Base-by-base conservation (phyloP, 768 basidiomycete genomes). In the Mycena capillaripes region DNA sequence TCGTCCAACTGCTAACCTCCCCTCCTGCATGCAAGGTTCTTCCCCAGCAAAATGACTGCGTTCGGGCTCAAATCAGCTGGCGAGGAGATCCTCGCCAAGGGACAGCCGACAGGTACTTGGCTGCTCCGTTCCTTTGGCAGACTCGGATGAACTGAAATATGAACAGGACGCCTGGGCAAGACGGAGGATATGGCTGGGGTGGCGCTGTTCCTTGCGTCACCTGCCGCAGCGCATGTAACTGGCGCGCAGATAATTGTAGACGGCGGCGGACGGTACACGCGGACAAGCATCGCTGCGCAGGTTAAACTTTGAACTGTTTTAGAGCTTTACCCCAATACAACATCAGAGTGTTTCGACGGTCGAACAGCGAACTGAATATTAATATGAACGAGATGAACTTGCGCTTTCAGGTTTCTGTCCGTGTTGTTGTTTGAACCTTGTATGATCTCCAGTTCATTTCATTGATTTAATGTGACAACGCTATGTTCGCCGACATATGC, bases 121-220 rank as follows among this genome's bases (percentile, higher is more conserved):
- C 1, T 3, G n/a, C 3, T 44, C 27, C 40, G 27, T 55, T 30
- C 58, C 21, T 50, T 52, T 25, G 65, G 30, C 32, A 38, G 70
- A 42, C 23, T 38, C 3, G 65, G n/a, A n/a, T n/a, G n/a, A n/a
- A n/a, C 63, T 30, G 46, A 77, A 88, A 90, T 92, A 87, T 90
- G 89, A 78, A 85, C 85, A 8, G 84, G 87, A 19, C 83, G 91
- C 12, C 87, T 93, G 56, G 92, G 93, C 6, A 84, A 83, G 23
- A 86, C 89, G 2, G 90, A 92, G 76, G 92, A 93, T 75, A 86
- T 93, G 27, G 90, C 86, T 1, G 92, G 90, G 0, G 84, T 90
- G 21, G 90, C 88, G 50, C 75, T 93, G 66, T 94, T 87, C 84
- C 83, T 93, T 19, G 83, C 89, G 16, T 88, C 89, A 63, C 85